Percentiles rank a stretch among this genome's conserved stretches.
These are phyloP conservation scores for Hyphochytrium catenoides DNA, from an alignment of 352 stramenopile genomes.

Conservation along the genomic window DNA sequence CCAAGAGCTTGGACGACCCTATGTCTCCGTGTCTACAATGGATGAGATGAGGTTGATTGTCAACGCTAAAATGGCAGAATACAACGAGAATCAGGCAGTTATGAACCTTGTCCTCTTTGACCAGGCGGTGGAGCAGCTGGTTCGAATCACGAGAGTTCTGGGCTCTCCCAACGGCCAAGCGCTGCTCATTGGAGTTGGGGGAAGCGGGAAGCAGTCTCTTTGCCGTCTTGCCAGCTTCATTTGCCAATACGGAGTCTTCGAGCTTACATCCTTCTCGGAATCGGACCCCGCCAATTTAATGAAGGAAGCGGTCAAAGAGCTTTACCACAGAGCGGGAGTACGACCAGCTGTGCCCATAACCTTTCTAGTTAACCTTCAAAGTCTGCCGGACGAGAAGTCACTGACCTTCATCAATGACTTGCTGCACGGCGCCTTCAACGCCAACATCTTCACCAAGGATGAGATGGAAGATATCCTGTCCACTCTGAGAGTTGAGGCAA, in stretches of 20 bases:
- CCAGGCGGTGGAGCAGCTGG: conserved; percentile 62
- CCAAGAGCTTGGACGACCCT: conserved; percentile 1
- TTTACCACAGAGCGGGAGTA: conserved; percentile 58
- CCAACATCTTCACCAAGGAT: conserved; percentile 55
- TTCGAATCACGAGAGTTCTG: conserved; percentile 59
- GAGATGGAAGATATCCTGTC: conserved; percentile 63
- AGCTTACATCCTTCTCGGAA: conserved; percentile 59
- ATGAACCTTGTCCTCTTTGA: conserved; percentile 78
- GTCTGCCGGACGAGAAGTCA: conserved; percentile 58
- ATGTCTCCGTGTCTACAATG: conserved; percentile 7
- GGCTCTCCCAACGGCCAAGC: conserved; percentile 39
- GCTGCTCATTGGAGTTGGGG: conserved; percentile 53
- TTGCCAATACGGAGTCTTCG: conserved; percentile 31
- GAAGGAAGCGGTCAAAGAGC: conserved; percentile 61
- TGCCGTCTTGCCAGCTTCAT: conserved; percentile 68
- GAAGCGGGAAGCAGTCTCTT: conserved; percentile 66
- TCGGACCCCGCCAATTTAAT: conserved; percentile 36
- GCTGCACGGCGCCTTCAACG: conserved; percentile 33
- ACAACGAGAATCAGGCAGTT: conserved; percentile 77
- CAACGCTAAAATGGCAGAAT: conserved; percentile 34
- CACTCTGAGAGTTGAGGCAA: conserved; percentile 45
- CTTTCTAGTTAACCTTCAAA: conserved; percentile 62
- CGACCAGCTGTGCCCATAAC: conserved; percentile 56
- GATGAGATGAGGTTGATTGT: conserved; percentile 10
- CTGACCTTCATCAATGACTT: conserved; percentile 63